Conservation (phyloP, 495 filamentous ascomycete species). For the Penicillium macrosclerotiorum region DNA sequence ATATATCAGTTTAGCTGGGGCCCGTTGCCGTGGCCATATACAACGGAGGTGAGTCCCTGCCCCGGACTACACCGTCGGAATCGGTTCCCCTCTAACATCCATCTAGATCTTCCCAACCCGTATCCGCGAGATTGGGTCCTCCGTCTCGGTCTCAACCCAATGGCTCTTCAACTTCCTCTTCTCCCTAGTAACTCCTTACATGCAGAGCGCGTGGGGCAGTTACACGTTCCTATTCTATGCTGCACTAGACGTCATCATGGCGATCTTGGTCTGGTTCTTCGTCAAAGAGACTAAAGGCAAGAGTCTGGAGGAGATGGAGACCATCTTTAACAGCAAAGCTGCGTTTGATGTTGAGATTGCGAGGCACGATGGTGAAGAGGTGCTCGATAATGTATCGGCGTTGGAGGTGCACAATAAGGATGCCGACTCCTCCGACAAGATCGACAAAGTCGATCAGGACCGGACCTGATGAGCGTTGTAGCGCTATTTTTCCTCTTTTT, state of each 20-base stretch:
- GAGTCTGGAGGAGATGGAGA: conserved; percentile 48
- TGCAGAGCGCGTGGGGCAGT: conserved; percentile 42
- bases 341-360: conserved; percentile 25
- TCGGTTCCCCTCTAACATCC: no score
- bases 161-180: conserved; percentile 54
- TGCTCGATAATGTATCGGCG: conserved; percentile 7
- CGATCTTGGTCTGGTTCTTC: conserved; percentile 55
- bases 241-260: conserved; percentile 35
- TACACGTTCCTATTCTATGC: conserved; percentile 51
- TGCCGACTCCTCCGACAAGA: conserved; percentile 3
- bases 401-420: conserved; percentile 17
- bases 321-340: conserved; percentile 25
- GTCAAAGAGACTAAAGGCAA: conserved; percentile 61
- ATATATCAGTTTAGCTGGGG: conserved; percentile 53
- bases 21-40: conserved; percentile 51
- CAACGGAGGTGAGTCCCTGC: conserved; percentile 43
- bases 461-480: no score
- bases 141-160: conserved; percentile 40
- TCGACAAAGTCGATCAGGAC: neutral
- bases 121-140: conserved; percentile 46
- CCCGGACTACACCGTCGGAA: no score
- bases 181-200: conserved; percentile 48
- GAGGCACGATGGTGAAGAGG: conserved; percentile 11
- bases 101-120: conserved; percentile 46
- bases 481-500: no score